phyloP scores from a whole-genome alignment of 1,284 basidiomycete genomes.

The Sanguinoderma infundibulare region DNA sequence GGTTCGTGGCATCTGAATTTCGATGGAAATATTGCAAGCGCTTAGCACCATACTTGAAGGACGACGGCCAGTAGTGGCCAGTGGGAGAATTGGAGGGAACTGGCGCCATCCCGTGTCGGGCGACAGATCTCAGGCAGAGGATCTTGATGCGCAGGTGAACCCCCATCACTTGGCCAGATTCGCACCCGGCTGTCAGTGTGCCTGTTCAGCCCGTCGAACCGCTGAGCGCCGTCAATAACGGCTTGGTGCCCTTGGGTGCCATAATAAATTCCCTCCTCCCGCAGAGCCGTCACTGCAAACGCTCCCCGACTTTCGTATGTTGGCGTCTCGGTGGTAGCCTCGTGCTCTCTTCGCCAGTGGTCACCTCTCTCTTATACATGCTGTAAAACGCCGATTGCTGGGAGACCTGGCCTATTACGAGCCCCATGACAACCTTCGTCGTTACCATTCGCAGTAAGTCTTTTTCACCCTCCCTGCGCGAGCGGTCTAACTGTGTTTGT shows the following conservation, averaged over 20 bases:
- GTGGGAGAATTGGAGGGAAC: not conserved
- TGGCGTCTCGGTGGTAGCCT: constrained; percentile 1
- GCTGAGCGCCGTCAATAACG: constrained; percentile 8
- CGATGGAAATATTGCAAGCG: not conserved
- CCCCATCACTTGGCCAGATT: not conserved
- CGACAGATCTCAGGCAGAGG: not conserved
- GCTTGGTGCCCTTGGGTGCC: not conserved
- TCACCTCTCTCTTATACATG: constrained; percentile 3
- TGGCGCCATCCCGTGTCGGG: not conserved
- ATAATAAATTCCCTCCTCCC: constrained; percentile 2
- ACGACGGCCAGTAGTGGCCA: not conserved
- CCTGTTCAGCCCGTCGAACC: not conserved
- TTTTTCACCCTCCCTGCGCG: not conserved
- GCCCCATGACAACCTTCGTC: constrained; percentile 19
- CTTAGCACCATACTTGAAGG: not conserved
- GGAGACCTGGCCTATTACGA: not conserved
- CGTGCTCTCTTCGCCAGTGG: not conserved
- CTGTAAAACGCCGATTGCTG: not conserved
- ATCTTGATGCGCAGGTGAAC: not conserved
- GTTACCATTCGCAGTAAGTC: constrained; percentile 25
- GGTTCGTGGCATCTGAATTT: not conserved
- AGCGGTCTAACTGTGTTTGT: not conserved
- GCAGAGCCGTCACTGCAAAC: not conserved
- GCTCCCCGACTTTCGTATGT: constrained; percentile 5
- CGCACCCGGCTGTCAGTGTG: not conserved